A percentile compares a stretch with the other conserved stretches of the same genome.
These are phyloP conservation scores for Nannochloropsis salina DNA, from an alignment of 108 stramenopile species.

Conservation along the genomic window DNA sequence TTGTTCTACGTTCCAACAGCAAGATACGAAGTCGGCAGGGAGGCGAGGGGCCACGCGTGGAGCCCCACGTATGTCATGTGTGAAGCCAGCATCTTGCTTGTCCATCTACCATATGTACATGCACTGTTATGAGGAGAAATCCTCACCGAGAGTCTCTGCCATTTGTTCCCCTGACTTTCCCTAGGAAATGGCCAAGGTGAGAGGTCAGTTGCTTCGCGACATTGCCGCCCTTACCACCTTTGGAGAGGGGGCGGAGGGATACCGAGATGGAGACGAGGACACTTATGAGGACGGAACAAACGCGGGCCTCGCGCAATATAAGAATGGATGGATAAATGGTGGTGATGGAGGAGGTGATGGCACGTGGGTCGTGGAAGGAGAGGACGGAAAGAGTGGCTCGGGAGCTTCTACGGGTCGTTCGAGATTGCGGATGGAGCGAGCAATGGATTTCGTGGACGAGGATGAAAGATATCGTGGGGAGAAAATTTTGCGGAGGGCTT, in stretches of 20 bases:
- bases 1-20: no score
- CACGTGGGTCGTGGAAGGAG: not conserved
- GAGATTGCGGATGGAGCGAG: conserved; percentile 19
- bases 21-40: no score
- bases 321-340: not conserved
- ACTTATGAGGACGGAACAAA: not conserved
- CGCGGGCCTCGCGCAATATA: not conserved
- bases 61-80: no score
- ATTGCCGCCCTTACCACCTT: not conserved
- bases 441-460: conserved; percentile 12
- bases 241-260: not conserved
- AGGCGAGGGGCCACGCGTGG: no score
- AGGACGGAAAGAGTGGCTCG: not conserved
- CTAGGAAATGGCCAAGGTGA: not conserved
- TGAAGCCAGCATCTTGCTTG: no score
- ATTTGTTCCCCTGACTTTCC: not conserved
- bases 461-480: not conserved
- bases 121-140: no score
- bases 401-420: not conserved
- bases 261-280: not conserved
- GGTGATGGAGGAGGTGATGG: not conserved
- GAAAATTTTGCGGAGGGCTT: not conserved
- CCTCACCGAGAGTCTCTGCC: not conserved
- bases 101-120: no score
- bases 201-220: not conserved